Conservation (phyloP, 139 green algal genomes). For the Picochlorum costavermella region DNA sequence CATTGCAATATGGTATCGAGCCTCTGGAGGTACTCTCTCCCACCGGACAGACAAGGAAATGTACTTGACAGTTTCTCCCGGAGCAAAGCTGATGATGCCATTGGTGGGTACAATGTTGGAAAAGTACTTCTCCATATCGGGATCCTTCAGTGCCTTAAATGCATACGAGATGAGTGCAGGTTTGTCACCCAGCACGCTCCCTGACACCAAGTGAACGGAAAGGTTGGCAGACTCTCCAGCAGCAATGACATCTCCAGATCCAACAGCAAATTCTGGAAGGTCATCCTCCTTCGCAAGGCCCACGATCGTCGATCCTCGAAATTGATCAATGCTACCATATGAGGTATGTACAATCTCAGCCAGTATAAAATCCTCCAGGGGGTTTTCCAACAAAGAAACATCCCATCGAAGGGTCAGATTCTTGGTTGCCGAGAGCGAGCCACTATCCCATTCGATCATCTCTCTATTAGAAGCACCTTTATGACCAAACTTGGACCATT, state of each 20-base stretch:
- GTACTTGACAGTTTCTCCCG: background rate
- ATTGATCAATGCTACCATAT: too few species aligned
- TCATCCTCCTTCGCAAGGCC: background rate
- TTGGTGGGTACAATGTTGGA: background rate
- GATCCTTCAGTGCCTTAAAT: too few species aligned
- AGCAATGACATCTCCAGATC: constrained; percentile 8
- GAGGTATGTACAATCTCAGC: too few species aligned
- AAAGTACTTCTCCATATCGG: background rate
- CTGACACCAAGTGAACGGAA: constrained; percentile 9
- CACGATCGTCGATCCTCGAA: too few species aligned
- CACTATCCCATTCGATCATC: too few species aligned
- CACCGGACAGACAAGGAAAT: constrained; percentile 33
- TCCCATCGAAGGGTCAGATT: too few species aligned
- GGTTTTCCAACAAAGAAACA: too few species aligned
- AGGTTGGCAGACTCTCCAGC: constrained; percentile 4
- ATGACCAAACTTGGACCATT: too few species aligned
- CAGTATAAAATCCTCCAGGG: too few species aligned
- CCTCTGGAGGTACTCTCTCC: constrained; percentile 21
- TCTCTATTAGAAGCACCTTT: too few species aligned
- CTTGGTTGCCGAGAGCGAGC: too few species aligned
- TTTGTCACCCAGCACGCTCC: constrained; percentile 1
- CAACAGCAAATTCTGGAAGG: constrained; percentile 17
- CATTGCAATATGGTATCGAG: constrained; percentile 25
- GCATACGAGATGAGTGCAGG: too few species aligned
- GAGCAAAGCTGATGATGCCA: background rate